Percentiles rank a stretch among this genome's conserved stretches.
These are phyloP conservation scores for Pichia exigua DNA, from an alignment of 805 yeast species.

Conservation along the genomic window DNA sequence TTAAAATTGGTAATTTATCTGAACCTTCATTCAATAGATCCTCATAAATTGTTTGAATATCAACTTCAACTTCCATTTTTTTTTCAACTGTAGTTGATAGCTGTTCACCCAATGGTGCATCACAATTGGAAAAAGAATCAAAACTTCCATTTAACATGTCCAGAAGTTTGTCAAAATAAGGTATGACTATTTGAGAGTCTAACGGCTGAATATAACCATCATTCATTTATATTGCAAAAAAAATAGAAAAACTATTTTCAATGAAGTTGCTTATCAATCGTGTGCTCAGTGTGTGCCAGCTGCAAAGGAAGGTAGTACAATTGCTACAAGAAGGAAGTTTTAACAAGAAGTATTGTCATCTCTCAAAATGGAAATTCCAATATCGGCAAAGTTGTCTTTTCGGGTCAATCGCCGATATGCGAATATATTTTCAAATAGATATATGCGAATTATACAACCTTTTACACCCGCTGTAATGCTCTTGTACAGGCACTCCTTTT, in stretches of 20 bases:
- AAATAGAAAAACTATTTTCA: no score
- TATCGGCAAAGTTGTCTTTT: not conserved
- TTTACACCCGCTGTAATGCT: no score
- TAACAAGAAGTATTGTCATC: not conserved
- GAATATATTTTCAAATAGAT: not conserved
- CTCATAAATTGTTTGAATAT: slow-evolving; percentile 27
- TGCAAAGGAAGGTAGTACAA: not conserved
- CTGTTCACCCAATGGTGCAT: slow-evolving; percentile 14
- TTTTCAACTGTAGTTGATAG: slow-evolving; percentile 30
- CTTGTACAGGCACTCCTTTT: no score
- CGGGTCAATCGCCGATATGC: not conserved
- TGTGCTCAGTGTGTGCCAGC: not conserved
- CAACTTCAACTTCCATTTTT: slow-evolving; percentile 34
- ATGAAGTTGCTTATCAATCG: not conserved
- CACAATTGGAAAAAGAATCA: slow-evolving; percentile 10
- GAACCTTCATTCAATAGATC: slow-evolving; percentile 24
- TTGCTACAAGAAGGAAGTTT: not conserved
- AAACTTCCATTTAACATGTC: slow-evolving; percentile 16
- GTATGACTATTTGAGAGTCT: not conserved
- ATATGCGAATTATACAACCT: not conserved
- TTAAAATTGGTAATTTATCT: slow-evolving; percentile 23
- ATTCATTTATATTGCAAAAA: not conserved
- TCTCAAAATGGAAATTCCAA: slow-evolving; percentile 1
- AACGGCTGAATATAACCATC: not conserved
- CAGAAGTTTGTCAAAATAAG: slow-evolving; percentile 21